Evolutionary conservation across 2,329 filamentous ascomycete genomes (phyloP), one percentile per base, ranked within the genome.

Genomic region (Talaromyces sp.): DNA sequence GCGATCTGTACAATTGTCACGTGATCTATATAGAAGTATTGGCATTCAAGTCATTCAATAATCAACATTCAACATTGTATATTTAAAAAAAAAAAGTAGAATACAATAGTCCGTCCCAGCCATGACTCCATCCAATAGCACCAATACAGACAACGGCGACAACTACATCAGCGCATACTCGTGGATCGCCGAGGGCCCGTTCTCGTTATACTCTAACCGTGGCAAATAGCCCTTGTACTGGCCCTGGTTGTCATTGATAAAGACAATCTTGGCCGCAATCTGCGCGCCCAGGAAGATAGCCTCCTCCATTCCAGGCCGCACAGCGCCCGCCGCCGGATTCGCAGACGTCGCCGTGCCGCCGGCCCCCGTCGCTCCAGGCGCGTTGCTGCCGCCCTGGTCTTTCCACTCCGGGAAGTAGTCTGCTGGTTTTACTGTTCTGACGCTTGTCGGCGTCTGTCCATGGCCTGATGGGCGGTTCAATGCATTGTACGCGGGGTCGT

Each of bases 381-480:
- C 67, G 47, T 75, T 75, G 59, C 66, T 68, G 68, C 76, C 33
- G 5, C 63, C 75, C 60, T 87, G 85, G 77, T 90, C 93, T 72
- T 92, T 92, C 92, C 92, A 97, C 75, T 96, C 93, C 11, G 89
- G 85, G 67, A 96, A 89, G 75, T 97, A 96, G 58, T 91, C 89
- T 0, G 93, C 92, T 67, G 91, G 81, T 66, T 86, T 85, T 30
- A 91, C 86, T 30, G 86, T 81, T 80, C 91, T 93, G 79, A 96
- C 93, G 57, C 85, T 88, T 27, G 89, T 96, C 0, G 93, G 93
- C 8, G 92, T 95, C 69, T 91, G 88, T 3, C 84, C 85, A 66
- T 88, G 86, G 6, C 84, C 83, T 1, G 85, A 84, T 65, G 88
- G 85, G 7, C 80, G 77, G 65, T 83, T 81, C 65, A 63, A 59